Evolutionary conservation across 2,329 filamentous ascomycete genomes (phyloP), one percentile per base, ranked within the genome.

Genomic region (Stagonosporopsis cucurbitacearum): DNA sequence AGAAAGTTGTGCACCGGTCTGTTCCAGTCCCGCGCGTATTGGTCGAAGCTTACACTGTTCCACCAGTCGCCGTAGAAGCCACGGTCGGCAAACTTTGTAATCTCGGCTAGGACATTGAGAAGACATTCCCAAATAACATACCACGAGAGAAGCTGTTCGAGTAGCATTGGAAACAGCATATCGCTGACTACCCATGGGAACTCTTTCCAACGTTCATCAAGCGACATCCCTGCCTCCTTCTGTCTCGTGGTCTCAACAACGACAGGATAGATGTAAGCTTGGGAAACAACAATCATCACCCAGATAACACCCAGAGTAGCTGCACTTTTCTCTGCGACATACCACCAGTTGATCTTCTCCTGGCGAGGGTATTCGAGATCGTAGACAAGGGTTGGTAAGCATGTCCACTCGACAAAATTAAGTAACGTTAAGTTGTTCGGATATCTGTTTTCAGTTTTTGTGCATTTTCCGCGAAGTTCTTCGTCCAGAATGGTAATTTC

Each of bases 1-100:
- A 93, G 78, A 73, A 93, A 93, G 65, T 88, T 87, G 69, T 92
- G 89, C 4, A 93, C 89, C 0, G 90, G 89, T n/a, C 86, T 78
- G 70, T 93, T 93, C 90, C 90, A 93, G 70, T 92, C 88, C 35
- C 90, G 81, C 4, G 90, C 89, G 66, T 90, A 94, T 69, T 92
- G 87, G 66, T 92, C 89, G 84, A 87, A 91, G 0, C 78, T 79
- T 15, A 81, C 73, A n/a, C 69, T 71, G 59, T 82, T 82, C 82
- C 81, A 82, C 81, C 81, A 81, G 62, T 79, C 77, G 57, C 80
- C 77, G 58, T 80, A 79, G 74, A 92, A 92, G 58, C 86, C 88
- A 42, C 90, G 84, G 70, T 93, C 90, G 4, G 90, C 89, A 71
- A 93, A 94, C 59, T 82, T 81, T 0, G 89, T 92, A 51, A 93